Percentiles rank a stretch among this genome's conserved stretches.
Conservation (phyloP, 2,329 filamentous ascomycete species). For the Lachnellula cervina region DNA sequence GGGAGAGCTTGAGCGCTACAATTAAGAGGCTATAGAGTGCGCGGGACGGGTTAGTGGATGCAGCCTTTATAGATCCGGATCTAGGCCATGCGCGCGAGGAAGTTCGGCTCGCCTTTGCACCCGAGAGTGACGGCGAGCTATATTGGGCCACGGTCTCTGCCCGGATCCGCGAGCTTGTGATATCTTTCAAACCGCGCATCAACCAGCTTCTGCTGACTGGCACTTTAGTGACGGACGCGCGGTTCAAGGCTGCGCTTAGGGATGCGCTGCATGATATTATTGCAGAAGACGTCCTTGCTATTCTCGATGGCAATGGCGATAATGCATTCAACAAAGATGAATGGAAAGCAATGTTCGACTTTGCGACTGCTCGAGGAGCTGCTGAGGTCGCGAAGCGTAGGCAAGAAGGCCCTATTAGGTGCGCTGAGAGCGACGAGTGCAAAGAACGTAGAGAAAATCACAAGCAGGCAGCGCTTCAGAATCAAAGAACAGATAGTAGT, state of each 20-base stretch:
- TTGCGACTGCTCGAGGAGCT: not conserved
- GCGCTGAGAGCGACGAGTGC: not conserved
- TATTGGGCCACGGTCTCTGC: not conserved
- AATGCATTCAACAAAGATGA: not conserved
- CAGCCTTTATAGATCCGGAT: not conserved
- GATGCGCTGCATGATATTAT: not conserved
- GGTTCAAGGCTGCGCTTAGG: not conserved
- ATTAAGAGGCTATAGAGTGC: not conserved
- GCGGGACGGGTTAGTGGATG: not conserved
- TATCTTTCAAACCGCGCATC: not conserved
- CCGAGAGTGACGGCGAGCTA: not conserved
- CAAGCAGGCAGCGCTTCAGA: not conserved
- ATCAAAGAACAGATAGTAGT: not conserved
- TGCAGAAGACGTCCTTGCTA: not conserved
- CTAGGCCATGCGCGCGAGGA: not conserved
- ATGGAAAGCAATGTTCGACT: not conserved
- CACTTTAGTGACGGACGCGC: not conserved
- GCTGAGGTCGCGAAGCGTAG: not conserved
- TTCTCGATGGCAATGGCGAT: not conserved
- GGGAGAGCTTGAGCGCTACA: not conserved
- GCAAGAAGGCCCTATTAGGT: not conserved
- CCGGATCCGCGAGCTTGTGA: not conserved
- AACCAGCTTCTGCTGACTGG: not conserved
- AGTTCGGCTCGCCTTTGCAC: not conserved
- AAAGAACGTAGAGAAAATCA: not conserved